Percentiles rank a stretch among this genome's conserved stretches.
Evolutionary conservation across 805 yeast species (phyloP).

Genomic region (Naumovozyma baii): DNA sequence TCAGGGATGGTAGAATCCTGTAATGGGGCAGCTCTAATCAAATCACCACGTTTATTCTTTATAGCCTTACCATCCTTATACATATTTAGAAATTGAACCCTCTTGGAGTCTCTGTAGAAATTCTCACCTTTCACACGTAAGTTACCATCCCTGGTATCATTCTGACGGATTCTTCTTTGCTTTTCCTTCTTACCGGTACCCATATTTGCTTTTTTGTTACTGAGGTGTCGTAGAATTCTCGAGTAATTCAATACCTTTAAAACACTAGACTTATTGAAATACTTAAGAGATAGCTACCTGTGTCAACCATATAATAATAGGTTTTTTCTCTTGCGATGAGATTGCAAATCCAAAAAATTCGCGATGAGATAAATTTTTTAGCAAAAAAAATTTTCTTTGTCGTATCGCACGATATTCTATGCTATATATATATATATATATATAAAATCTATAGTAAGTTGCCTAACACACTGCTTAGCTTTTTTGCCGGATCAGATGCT

Average conservation of each 20-base stretch:
- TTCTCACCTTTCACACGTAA: constrained; percentile 93
- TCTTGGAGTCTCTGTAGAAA: constrained; percentile 89
- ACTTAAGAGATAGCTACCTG: too few relatives aligned
- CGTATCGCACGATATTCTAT: background rate
- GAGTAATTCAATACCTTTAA: too few relatives aligned
- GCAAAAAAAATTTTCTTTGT: too few relatives aligned
- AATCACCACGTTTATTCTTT: constrained; percentile 79
- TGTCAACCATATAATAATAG: too few relatives aligned
- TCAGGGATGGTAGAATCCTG: constrained; percentile 81
- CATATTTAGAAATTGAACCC: constrained; percentile 83
- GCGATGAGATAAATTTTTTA: too few relatives aligned
- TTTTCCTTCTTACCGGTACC: constrained; percentile 92
- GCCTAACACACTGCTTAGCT: constrained; percentile 37
- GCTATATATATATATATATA: background rate
- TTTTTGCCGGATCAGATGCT: constrained; percentile 31
- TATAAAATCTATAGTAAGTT: constrained; percentile 37
- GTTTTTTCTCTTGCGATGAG: too few relatives aligned
- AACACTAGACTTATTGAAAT: too few relatives aligned
- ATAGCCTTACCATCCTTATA: constrained; percentile 85
- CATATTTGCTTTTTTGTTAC: constrained; percentile 37
- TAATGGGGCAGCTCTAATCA: constrained; percentile 75
- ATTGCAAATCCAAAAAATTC: too few relatives aligned
- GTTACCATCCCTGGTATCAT: constrained; percentile 77
- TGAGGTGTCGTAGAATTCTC: background rate
- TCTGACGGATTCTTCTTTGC: constrained; percentile 74